Evolutionary conservation across 805 yeast genomes (phyloP), one percentile per base, ranked within the genome.

Genomic region (Saccharomycopsis microspora): DNA sequence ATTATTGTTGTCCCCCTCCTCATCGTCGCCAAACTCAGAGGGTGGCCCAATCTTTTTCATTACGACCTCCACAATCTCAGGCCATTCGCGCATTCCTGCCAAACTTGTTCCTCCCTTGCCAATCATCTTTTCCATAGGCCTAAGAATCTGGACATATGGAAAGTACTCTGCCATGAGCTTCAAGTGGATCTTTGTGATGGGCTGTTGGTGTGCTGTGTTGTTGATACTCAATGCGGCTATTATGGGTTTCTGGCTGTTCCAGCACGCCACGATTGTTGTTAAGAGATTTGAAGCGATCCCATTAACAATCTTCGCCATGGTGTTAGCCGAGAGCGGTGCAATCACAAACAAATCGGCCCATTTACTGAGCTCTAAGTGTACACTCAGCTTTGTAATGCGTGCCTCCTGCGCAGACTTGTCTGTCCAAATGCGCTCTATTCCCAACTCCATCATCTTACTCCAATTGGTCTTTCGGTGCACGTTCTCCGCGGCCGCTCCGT

Each of bases 81-180:
- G 78, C 85, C 88, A 84, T 59, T 84, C 93, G 71, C 87, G 74
- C 94, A 85, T 85, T 36, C 93, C 94, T 39, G 93, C 93, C 89
- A 85, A 82, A 51, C 84, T 82, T 59, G 85, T 93, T 5, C 35
- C 35, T 58, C 93, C 94, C 66, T 86, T 84, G 11, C 64, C 83
- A 66, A 67, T 71, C 55, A 85, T 88, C 60, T 85, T 85, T 57
- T 85, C 93, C 30, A 82, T 85, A 0, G 94, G 94, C 58, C 77
- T 81, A 57, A 85, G 64, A 19, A 85, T 72, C 50, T 81, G 85
- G 44, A 83, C 72, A 74, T 77, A 81, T 5, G 87, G 85, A 68
- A 81, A 80, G 56, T 82, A 88, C 55, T 84, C 90, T 8, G 71
- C 66, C 32, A 85, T 64, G 39, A 81, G 66, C 29, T 68, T 65